These are phyloP conservation scores for Clathrospora elynae DNA, from an alignment of 2,329 filamentous ascomycete genomes.

Conservation along the genomic window DNA sequence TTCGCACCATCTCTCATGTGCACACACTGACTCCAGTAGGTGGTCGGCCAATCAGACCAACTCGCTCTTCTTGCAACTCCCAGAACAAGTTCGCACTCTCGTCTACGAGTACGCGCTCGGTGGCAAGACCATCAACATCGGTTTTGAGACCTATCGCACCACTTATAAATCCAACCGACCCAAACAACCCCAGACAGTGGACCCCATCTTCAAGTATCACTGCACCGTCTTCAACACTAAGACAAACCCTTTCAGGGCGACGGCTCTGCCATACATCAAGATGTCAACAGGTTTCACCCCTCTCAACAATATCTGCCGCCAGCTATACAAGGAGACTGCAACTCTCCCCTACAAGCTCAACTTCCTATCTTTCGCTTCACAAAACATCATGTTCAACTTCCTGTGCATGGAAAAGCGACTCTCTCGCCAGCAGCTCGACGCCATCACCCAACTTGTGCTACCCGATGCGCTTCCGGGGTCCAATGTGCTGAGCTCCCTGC, in stretches of 20 bases:
- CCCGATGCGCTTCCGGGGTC: constrained; percentile 20
- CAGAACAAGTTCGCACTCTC: constrained; percentile 24
- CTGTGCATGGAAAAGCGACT: constrained; percentile 29
- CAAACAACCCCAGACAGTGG: not conserved
- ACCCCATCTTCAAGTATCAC: constrained; percentile 31
- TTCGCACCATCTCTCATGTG: not conserved
- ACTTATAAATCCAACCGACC: not conserved
- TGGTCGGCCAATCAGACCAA: constrained; percentile 32
- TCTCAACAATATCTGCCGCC: constrained; percentile 36
- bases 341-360: constrained; percentile 34
- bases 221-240: constrained; percentile 21
- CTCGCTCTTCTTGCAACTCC: constrained; percentile 34
- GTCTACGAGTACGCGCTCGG: constrained; percentile 33
- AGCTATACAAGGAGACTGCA: constrained; percentile 39
- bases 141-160: constrained; percentile 27
- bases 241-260: constrained; percentile 18
- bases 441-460: constrained; percentile 27
- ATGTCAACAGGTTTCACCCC: constrained; percentile 18
- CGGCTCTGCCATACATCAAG: constrained; percentile 9
- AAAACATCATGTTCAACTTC: constrained; percentile 38
- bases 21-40: constrained; percentile 12
- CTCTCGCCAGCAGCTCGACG: constrained; percentile 25
- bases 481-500: constrained; percentile 24
- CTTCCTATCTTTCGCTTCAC: constrained; percentile 25
- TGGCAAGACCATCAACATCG: constrained; percentile 34